A percentile compares a stretch with the other conserved stretches of the same genome.
Conservation (phyloP, 73 alveolate genomes). For the Paramecium caudatum region DNA sequence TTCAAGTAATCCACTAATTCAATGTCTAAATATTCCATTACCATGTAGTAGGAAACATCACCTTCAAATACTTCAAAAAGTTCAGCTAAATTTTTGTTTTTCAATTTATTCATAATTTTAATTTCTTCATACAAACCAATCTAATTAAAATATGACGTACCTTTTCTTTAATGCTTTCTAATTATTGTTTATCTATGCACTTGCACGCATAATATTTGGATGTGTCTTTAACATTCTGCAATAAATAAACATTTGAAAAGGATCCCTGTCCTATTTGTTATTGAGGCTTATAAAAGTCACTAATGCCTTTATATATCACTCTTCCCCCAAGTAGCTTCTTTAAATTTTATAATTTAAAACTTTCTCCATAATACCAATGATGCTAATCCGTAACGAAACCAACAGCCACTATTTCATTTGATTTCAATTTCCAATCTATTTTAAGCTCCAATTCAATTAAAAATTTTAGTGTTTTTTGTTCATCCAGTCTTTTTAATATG, state of each 20-base stretch:
- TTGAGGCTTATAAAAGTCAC: background rate
- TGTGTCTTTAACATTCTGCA: background rate
- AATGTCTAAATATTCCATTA: background rate
- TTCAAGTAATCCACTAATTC: background rate
- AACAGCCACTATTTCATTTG: background rate
- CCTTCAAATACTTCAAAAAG: background rate
- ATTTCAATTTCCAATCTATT: background rate
- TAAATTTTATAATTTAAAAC: background rate
- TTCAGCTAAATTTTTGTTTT: background rate
- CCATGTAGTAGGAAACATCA: background rate
- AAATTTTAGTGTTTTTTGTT: too few species aligned
- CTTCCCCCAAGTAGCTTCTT: background rate
- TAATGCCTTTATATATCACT: background rate
- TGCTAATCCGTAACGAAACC: background rate
- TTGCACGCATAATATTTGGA: background rate
- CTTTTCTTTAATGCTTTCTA: background rate
- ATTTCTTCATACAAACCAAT: background rate
- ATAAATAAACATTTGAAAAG: background rate
- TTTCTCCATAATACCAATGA: background rate
- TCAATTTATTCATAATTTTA: background rate
- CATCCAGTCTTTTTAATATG: background rate
- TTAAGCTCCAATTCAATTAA: background rate
- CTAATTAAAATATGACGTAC: background rate
- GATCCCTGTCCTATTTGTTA: background rate
- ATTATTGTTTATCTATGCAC: background rate